phyloP scores from a whole-genome alignment of 2,329 filamentous ascomycete species.

The Geosmithia morbida region DNA sequence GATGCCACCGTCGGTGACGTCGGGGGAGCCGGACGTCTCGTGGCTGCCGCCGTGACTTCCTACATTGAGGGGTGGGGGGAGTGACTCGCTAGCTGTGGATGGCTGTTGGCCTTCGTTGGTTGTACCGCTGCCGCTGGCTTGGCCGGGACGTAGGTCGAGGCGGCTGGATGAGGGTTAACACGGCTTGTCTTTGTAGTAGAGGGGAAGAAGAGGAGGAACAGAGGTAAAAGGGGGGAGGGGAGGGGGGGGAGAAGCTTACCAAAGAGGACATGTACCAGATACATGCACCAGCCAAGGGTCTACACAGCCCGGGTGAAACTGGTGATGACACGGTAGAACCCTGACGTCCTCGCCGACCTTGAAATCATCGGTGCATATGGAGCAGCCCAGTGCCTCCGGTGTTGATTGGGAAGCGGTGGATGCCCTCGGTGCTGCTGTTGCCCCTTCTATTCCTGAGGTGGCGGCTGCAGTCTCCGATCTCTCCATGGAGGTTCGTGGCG shows the following conservation, averaged over 20 bases:
- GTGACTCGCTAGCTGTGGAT: no score
- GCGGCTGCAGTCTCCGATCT: no score
- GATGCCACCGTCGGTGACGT: conserved; percentile 13
- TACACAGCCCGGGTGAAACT: conserved; percentile 53
- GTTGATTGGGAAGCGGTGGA: no score
- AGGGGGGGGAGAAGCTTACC: conserved; percentile 29
- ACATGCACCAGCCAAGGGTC: conserved; percentile 59
- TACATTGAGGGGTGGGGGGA: no score
- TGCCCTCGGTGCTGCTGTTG: no score
- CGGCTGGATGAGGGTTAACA: conserved; percentile 21
- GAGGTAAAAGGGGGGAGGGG: no score
- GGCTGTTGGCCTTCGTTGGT: no score
- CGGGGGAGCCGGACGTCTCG: no score
- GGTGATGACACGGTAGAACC: conserved; percentile 52
- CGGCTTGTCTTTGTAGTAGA: conserved; percentile 7
- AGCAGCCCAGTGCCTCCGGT: conserved; percentile 36
- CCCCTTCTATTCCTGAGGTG: no score
- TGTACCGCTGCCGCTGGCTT: conserved; percentile 3
- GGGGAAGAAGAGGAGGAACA: background rate
- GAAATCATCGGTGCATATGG: conserved; percentile 59
- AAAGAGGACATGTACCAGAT: conserved; percentile 54
- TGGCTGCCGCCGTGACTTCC: no score
- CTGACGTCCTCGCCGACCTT: conserved; percentile 51
- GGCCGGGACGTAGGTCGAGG: conserved; percentile 34
- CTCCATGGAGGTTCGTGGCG: no score